phyloP scores from a whole-genome alignment of 768 basidiomycete genomes.

The Auricularia auricula-judae region DNA sequence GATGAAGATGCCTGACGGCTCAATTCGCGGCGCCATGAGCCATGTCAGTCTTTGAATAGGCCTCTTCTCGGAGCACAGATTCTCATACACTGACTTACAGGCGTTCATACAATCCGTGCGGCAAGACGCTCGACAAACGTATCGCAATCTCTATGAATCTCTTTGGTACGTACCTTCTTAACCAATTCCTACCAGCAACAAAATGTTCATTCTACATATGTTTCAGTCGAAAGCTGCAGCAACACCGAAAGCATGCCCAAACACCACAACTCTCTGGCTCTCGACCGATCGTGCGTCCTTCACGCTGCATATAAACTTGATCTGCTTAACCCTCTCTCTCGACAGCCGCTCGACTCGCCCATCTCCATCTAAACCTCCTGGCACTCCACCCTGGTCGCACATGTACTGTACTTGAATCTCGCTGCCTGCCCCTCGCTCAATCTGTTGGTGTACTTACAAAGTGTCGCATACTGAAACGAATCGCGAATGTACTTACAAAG shows the following conservation, averaged over 20 bases:
- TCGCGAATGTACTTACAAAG: no score
- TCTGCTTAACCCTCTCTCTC: not conserved
- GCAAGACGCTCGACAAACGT: not conserved
- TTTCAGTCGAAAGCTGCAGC: not conserved
- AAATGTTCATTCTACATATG: no score
- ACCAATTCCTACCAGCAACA: not conserved
- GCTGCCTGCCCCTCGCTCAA: no score
- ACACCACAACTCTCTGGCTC: not conserved
- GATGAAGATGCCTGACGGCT: not conserved
- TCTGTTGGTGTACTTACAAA: no score
- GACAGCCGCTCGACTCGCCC: not conserved
- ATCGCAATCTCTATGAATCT: not conserved
- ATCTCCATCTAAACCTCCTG: not conserved
- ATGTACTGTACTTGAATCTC: no score
- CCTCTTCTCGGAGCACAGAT: not conserved
- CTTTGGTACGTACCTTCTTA: not conserved
- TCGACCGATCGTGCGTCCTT: not conserved
- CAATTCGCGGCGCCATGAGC: conserved; percentile 2
- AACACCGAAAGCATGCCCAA: not conserved
- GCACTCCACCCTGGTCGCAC: no score
- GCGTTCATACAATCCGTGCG: conserved; percentile 2
- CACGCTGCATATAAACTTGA: not conserved
- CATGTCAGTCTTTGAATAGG: not conserved
- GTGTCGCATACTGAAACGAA: no score
- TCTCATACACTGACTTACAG: not conserved